These are phyloP conservation scores for Fomes fomentarius DNA, from an alignment of 1,284 basidiomycete species.

Conservation along the genomic window DNA sequence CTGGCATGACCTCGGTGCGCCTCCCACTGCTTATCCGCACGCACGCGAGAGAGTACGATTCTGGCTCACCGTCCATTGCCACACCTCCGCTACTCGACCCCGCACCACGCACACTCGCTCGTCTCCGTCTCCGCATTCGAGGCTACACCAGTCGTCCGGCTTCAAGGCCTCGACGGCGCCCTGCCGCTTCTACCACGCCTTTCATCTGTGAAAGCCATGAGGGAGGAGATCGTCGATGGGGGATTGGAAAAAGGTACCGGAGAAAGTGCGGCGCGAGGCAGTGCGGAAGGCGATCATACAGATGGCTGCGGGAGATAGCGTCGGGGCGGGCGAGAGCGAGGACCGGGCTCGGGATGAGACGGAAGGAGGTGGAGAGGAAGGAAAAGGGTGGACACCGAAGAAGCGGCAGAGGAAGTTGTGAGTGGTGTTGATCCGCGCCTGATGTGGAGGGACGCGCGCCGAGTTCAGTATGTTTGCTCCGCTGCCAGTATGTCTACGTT, in stretches of 20 bases:
- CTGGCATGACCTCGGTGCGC: slow-evolving; percentile 72
- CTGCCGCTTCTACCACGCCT: slow-evolving; percentile 6
- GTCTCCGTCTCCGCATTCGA: too few relatives aligned
- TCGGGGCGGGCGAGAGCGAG: neutral
- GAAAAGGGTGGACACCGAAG: slow-evolving; percentile 19
- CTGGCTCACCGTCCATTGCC: slow-evolving; percentile 49
- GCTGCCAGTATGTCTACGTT: too few relatives aligned
- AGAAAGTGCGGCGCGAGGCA: slow-evolving; percentile 65
- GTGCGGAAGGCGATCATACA: slow-evolving; percentile 47
- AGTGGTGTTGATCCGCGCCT: neutral
- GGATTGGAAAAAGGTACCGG: slow-evolving; percentile 79
- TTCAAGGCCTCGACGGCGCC: slow-evolving; percentile 41
- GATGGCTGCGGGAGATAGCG: too few relatives aligned
- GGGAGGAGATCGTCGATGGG: slow-evolving; percentile 59
- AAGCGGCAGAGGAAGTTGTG: slow-evolving; percentile 21
- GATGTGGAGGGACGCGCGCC: too few relatives aligned
- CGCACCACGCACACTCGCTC: slow-evolving; percentile 34
- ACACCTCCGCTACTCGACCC: slow-evolving; percentile 68
- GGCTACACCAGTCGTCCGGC: too few relatives aligned
- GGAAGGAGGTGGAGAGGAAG: neutral
- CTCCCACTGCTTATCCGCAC: neutral
- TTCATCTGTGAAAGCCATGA: slow-evolving; percentile 41
- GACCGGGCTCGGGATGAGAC: neutral
- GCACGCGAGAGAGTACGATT: neutral
- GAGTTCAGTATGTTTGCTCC: too few relatives aligned